phyloP scores from a whole-genome alignment of 1,284 basidiomycete species.

The Gymnopus androsaceus region DNA sequence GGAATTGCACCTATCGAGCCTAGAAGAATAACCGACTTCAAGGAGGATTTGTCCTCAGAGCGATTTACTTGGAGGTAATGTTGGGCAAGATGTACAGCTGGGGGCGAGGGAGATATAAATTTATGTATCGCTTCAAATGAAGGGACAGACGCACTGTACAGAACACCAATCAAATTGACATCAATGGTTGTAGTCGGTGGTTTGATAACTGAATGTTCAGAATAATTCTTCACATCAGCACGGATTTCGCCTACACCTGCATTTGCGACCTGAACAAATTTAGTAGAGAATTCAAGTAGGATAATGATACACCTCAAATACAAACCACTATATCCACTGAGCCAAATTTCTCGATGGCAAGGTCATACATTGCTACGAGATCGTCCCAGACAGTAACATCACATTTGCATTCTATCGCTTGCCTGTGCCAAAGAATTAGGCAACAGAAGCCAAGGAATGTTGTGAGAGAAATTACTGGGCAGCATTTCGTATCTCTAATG shows the following conservation, averaged over 20 bases:
- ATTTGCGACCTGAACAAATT: conserved; percentile 55
- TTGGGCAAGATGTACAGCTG: conserved; percentile 51
- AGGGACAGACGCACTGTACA: conserved; percentile 49
- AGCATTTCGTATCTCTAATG: conserved; percentile 28
- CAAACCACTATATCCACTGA: conserved; percentile 37
- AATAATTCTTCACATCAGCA: conserved; percentile 34
- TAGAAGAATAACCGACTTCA: conserved; percentile 54
- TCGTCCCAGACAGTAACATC: conserved; percentile 45
- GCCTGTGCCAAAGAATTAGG: conserved; percentile 23
- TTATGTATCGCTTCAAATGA: conserved; percentile 17
- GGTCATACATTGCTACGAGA: conserved; percentile 40
- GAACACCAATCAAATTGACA: conserved; percentile 52
- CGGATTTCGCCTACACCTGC: conserved; percentile 52
- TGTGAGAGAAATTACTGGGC: no score
- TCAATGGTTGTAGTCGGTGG: conserved; percentile 48
- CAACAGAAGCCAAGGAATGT: not conserved
- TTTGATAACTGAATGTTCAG: conserved; percentile 46
- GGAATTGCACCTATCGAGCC: conserved; percentile 56
- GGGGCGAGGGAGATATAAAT: conserved; percentile 8
- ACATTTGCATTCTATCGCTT: conserved; percentile 32
- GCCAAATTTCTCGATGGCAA: conserved; percentile 32
- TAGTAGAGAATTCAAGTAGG: no score
- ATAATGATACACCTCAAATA: not conserved
- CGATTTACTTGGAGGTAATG: conserved; percentile 49
- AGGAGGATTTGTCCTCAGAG: conserved; percentile 25